A percentile compares a stretch with the other conserved stretches of the same genome.
Evolutionary conservation across 306 rosid species (phyloP).

Genomic region (Glycyrrhiza uralensis): DNA sequence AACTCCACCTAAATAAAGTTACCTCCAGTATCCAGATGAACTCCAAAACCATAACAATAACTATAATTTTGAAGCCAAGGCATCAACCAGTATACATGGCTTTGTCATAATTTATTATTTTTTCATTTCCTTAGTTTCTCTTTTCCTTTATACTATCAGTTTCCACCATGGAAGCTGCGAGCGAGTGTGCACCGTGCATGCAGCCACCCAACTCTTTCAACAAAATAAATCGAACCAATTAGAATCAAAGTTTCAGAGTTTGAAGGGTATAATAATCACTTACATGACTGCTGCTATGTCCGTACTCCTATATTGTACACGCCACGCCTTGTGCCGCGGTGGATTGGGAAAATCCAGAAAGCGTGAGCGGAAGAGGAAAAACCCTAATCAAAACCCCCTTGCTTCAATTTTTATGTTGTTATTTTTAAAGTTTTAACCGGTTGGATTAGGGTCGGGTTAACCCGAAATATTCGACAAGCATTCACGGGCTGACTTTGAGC

Average conservation of each 20-base stretch:
- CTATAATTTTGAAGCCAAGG: not conserved
- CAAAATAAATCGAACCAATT: not conserved
- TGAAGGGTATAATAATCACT: not conserved
- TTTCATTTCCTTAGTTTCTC: not conserved
- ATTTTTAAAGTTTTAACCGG: no score
- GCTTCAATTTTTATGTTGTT: no score
- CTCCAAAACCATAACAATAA: not conserved
- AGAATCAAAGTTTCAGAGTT: not conserved
- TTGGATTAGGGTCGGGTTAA: no score
- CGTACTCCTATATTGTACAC: not conserved
- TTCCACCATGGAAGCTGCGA: not conserved
- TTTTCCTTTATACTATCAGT: not conserved
- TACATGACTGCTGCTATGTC: not conserved
- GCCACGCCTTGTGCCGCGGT: not conserved
- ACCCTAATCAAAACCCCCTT: not conserved
- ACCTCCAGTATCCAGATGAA: no score
- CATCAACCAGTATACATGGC: not conserved
- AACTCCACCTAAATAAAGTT: not conserved
- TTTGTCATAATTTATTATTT: not conserved
- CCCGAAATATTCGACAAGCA: no score
- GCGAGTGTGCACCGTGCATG: not conserved
- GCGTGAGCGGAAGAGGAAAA: not conserved
- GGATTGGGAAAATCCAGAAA: not conserved
- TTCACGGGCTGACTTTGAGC: no score
- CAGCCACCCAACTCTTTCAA: not conserved